Evolutionary conservation across 257 asterid species (phyloP), one percentile per base, ranked within the genome.

Genomic region (Leptodermis oblonga): DNA sequence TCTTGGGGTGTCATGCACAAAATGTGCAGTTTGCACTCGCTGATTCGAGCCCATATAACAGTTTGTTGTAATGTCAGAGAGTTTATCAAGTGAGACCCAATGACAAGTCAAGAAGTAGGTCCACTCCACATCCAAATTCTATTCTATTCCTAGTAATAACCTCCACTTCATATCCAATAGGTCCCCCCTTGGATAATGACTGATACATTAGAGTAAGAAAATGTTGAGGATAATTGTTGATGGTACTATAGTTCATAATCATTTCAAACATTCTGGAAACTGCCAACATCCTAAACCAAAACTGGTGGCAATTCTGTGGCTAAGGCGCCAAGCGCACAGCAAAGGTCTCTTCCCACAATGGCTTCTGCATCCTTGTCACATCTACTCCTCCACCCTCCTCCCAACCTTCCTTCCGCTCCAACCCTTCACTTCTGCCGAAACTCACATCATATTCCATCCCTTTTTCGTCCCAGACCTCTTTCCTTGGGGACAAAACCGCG

Each of bases 301-400:
- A 28, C 25, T 42, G 2, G 7, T 12, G 41, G 13, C 17, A 34
- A 28, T 62, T 51, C 59, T 12, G 70, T 63, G 65, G 48, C 59
- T 10, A 43, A 37, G 48, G 22, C 7, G 26, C 60, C 43, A 58
- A n/a, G 13, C 7, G 13, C 45, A 1, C 3, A 43, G 15, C 54
- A 48, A 4, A 5, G 25, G 0, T 20, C 54, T 48, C 7, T 23
- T 0, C 31, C 56, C 67, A n/a, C 23, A 58, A n/a, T 74, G 73
- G 83, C 86, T 94, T 88, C 96, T 60, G 58, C 85, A 45, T 68
- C 73, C 52, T 67, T 79, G 37, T 76, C 87, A 14, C 77, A 78
- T 48, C 73, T 78, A 42, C 84, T 84, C 36, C 76, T 80, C 67
- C 87, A 69, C 58, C 85, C 76, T 68, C 79, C 74, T 67, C 70